phyloP scores from a whole-genome alignment of 108 stramenopile species.

The Nitzschia palea region DNA sequence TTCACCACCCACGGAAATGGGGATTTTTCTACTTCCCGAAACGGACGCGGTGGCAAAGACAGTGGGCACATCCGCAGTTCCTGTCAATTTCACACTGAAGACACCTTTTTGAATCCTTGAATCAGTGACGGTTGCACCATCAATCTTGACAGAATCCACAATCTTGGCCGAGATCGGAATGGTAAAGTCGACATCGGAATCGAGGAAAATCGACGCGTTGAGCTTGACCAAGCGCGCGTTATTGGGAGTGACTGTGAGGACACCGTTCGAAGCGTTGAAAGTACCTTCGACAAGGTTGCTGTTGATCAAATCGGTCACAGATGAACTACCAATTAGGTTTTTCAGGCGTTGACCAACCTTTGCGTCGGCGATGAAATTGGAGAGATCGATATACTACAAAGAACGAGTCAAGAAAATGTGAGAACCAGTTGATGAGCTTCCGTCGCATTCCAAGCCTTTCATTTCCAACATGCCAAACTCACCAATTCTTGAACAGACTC shows the following conservation, averaged over 20 bases:
- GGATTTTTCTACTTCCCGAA: neutral
- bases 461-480: neutral
- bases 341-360: conserved; percentile 7
- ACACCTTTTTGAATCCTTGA: neutral
- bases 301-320: neutral
- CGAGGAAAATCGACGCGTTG: neutral
- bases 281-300: neutral
- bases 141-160: neutral
- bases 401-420: too few species aligned
- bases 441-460: too few species aligned
- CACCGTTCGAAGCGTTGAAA: neutral
- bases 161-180: neutral
- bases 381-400: neutral
- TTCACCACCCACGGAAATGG: neutral
- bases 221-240: neutral
- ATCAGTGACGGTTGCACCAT: neutral
- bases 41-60: neutral
- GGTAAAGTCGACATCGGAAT: neutral
- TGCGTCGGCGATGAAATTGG: neutral
- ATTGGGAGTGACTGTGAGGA: neutral
- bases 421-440: too few species aligned
- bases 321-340: neutral
- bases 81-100: neutral
- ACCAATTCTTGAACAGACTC: conserved; percentile 6
- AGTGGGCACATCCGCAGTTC: conserved; percentile 10